A percentile compares a stretch with the other conserved stretches of the same genome.
phyloP scores from a whole-genome alignment of 257 asterid species.

The Nicotiana paniculata region DNA sequence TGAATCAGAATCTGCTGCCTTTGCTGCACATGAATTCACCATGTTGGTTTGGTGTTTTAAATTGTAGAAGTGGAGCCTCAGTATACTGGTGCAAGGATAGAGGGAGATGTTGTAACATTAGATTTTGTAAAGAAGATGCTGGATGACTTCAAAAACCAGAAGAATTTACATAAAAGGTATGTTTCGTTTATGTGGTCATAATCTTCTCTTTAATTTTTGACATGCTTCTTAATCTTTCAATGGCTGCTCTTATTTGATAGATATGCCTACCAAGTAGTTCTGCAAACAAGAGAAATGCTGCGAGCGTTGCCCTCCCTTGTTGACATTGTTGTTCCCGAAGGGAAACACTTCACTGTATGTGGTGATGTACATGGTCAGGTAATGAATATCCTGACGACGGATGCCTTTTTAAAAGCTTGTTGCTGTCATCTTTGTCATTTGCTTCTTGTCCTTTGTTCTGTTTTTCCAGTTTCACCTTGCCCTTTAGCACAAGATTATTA shows the following conservation, averaged over 20 bases:
- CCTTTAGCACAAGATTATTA: neutral
- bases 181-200: neutral
- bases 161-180: constrained; percentile 79
- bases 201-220: neutral
- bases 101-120: constrained; percentile 81
- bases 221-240: neutral
- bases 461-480: neutral
- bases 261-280: constrained; percentile 90
- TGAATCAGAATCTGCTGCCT: neutral
- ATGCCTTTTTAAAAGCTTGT: neutral
- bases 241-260: constrained; percentile 28
- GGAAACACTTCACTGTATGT: constrained; percentile 92
- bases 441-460: neutral
- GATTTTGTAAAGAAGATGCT: constrained; percentile 92
- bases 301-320: constrained; percentile 91
- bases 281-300: constrained; percentile 68
- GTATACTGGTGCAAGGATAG: constrained; percentile 87
- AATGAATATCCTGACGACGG: constrained; percentile 17
- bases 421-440: neutral
- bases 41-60: constrained; percentile 26
- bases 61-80: constrained; percentile 83
- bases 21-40: neutral
- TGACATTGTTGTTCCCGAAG: constrained; percentile 71
- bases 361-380: constrained; percentile 99
- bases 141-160: constrained; percentile 92